Percentiles rank a stretch among this genome's conserved stretches.
These are phyloP conservation scores for Kwoniella dendrophila DNA, from an alignment of 768 basidiomycete species.

Conservation along the genomic window DNA sequence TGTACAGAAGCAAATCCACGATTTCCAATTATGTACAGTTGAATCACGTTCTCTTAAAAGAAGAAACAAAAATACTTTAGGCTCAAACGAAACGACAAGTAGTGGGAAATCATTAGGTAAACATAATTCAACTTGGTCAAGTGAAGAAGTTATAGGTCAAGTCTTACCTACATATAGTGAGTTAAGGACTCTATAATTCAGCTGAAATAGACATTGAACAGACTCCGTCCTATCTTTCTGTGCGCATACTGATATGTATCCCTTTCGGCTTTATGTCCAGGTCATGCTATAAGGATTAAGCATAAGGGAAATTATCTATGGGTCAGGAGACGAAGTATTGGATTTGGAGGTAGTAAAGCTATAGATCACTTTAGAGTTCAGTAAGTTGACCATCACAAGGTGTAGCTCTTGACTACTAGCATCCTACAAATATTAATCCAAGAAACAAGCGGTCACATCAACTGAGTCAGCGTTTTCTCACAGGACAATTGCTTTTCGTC, in stretches of 20 bases:
- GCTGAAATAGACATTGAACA: background rate
- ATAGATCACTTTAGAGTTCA: conserved; percentile 9
- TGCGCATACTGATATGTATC: background rate
- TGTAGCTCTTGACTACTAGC: background rate
- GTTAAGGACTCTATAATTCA: background rate
- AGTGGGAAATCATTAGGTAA: conserved; percentile 1
- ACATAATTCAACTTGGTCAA: conserved; percentile 30
- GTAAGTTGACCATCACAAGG: conserved; percentile 2
- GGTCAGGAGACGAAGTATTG: conserved; percentile 13
- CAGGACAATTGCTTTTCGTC: conserved; percentile 18
- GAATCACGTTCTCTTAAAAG: conserved; percentile 24
- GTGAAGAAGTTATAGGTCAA: conserved; percentile 34
- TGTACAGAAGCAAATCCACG: conserved; percentile 33
- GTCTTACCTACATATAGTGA: conserved; percentile 35
- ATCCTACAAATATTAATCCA: background rate
- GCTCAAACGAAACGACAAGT: background rate
- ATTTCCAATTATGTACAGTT: conserved; percentile 33
- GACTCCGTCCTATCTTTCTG: background rate
- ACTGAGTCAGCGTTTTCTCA: background rate
- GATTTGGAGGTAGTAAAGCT: conserved; percentile 12
- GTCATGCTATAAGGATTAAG: conserved; percentile 20
- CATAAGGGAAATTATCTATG: conserved; percentile 33
- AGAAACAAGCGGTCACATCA: background rate
- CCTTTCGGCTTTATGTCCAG: conserved; percentile 6
- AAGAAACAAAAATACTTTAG: conserved; percentile 15